A percentile compares a stretch with the other conserved stretches of the same genome.
phyloP scores from a whole-genome alignment of 441 rosid species.

The Populus tomentosa region DNA sequence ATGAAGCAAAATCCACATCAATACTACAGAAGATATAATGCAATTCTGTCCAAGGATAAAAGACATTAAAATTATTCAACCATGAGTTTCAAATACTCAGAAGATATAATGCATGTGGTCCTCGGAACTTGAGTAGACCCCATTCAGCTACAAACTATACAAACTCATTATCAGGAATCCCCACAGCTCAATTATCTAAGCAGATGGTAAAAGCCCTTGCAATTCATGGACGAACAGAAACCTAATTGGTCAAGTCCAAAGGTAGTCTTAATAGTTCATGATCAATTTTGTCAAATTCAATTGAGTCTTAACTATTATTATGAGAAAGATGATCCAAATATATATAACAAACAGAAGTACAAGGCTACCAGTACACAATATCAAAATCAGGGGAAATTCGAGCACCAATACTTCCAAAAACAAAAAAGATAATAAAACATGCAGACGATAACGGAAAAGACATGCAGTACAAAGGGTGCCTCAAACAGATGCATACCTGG shows the following conservation, averaged over 20 bases:
- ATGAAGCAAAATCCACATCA: not conserved
- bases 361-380: not conserved
- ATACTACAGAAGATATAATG: not conserved
- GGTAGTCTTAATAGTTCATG: not conserved
- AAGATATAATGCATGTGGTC: not conserved
- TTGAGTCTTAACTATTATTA: not conserved
- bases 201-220: not conserved
- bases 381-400: not conserved
- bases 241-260: not conserved
- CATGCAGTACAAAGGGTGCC: not conserved
- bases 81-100: not conserved
- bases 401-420: not conserved
- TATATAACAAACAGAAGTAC: not conserved
- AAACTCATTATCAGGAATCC: not conserved
- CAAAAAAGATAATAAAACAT: not conserved
- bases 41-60: not conserved
- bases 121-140: not conserved
- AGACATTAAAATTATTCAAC: not conserved
- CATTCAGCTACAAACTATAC: not conserved
- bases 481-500: slow-evolving; percentile 31
- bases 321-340: not conserved
- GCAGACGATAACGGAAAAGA: not conserved
- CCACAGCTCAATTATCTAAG: not conserved
- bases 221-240: not conserved
- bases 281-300: not conserved